A percentile compares a stretch with the other conserved stretches of the same genome.
These are phyloP conservation scores for Cystofilobasidium ferigula DNA, from an alignment of 768 basidiomycete genomes.

Conservation along the genomic window DNA sequence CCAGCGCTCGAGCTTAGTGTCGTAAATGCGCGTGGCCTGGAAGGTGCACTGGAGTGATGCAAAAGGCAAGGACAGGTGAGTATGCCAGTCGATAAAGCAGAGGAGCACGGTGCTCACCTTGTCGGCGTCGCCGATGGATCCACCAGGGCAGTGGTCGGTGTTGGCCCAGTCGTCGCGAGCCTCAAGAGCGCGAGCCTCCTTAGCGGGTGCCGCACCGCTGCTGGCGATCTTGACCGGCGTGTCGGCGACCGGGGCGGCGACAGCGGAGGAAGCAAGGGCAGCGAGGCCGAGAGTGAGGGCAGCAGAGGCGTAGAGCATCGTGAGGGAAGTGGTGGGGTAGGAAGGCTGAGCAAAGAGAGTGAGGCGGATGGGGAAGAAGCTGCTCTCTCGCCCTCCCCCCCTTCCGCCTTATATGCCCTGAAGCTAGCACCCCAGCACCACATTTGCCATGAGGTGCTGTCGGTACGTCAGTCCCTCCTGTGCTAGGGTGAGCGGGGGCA, in stretches of 20 bases:
- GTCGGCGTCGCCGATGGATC: constrained; percentile 1
- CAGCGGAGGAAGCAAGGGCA: neutral
- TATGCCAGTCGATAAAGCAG: no score
- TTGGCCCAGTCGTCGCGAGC: neutral
- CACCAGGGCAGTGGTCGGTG: neutral
- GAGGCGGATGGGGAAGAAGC: no score
- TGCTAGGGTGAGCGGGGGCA: no score
- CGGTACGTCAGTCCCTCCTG: no score
- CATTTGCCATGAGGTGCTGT: no score
- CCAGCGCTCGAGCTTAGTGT: neutral
- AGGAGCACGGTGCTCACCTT: neutral
- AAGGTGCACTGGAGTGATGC: neutral
- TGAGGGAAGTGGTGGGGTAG: no score
- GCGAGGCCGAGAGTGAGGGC: neutral
- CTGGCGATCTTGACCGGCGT: neutral
- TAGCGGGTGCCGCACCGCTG: neutral
- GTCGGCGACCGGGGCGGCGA: neutral
- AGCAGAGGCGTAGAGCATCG: neutral
- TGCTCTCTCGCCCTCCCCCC: no score
- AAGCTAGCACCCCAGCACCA: no score
- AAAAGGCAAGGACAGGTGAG: neutral
- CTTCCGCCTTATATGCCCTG: no score
- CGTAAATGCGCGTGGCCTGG: neutral
- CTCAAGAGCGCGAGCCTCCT: no score
- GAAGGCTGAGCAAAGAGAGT: neutral